A percentile compares a stretch with the other conserved stretches of the same genome.
Evolutionary conservation across 345 rosid species (phyloP).

Genomic region (Camelina laxa): DNA sequence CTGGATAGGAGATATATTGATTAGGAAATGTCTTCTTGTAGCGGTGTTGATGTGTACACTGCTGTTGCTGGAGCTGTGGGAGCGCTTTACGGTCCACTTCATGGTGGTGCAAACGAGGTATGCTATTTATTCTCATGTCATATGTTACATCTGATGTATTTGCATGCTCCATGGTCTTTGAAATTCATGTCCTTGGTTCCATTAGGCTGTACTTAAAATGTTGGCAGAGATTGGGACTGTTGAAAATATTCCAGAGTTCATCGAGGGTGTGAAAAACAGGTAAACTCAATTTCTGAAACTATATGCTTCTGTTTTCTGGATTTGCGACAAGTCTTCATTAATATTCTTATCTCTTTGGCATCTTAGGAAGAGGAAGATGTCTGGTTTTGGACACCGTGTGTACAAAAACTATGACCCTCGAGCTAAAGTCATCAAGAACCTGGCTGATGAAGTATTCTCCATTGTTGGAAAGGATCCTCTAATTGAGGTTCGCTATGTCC

Average conservation of each 20-base stretch:
- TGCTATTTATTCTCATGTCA: neutral
- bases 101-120: conserved; percentile 99
- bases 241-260: conserved; percentile 91
- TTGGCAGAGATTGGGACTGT: conserved; percentile 83
- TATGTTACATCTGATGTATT: conserved; percentile 7
- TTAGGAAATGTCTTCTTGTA: conserved; percentile 40
- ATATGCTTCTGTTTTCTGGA: neutral
- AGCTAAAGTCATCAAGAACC: conserved; percentile 88
- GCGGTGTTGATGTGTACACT: conserved; percentile 94
- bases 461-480: conserved; percentile 98
- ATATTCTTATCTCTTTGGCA: neutral
- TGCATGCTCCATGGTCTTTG: conserved; percentile 10
- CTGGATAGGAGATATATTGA: neutral
- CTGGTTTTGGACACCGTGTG: conserved; percentile 99
- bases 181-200: conserved; percentile 25
- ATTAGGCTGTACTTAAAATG: conserved; percentile 99
- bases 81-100: conserved; percentile 97
- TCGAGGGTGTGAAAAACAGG: conserved; percentile 97
- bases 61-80: conserved; percentile 97
- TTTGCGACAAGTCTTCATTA: neutral
- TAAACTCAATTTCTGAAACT: conserved; percentile 34
- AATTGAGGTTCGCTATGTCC: conserved; percentile 67
- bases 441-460: conserved; percentile 94
- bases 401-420: conserved; percentile 98
- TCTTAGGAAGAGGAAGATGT: conserved; percentile 91